A percentile compares a stretch with the other conserved stretches of the same genome.
phyloP scores from a whole-genome alignment of 2,329 filamentous ascomycete genomes.

The Fusarium dlaminii region DNA sequence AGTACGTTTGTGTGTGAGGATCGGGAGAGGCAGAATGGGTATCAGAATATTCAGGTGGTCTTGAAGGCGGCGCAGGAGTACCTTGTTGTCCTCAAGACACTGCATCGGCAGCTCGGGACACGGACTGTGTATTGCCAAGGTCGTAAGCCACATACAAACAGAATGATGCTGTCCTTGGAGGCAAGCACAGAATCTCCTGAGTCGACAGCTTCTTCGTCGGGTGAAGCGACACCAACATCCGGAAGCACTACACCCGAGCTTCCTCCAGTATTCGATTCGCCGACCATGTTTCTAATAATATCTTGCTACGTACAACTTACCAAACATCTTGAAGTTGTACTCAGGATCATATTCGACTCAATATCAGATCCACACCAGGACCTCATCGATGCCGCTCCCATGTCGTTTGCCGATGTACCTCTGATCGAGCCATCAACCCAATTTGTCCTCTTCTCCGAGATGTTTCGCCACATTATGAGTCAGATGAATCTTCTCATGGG shows the following conservation, averaged over 20 bases:
- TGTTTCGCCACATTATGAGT: slow-evolving; percentile 37
- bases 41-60: slow-evolving; percentile 30
- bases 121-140: slow-evolving; percentile 1
- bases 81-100: slow-evolving; percentile 36
- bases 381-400: slow-evolving; percentile 26
- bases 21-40: slow-evolving; percentile 22
- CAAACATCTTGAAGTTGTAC: slow-evolving; percentile 38
- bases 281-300: slow-evolving; percentile 43
- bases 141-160: slow-evolving; percentile 6
- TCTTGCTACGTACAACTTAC: slow-evolving; percentile 45
- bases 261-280: slow-evolving; percentile 33
- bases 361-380: slow-evolving; percentile 17
- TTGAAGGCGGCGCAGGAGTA: slow-evolving; percentile 41
- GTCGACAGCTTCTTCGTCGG: not conserved
- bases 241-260: not conserved
- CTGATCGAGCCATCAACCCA: slow-evolving; percentile 41
- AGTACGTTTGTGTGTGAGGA: slow-evolving; percentile 27
- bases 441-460: slow-evolving; percentile 43
- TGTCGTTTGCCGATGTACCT: slow-evolving; percentile 39
- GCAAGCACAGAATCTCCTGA: slow-evolving; percentile 3
- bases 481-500: slow-evolving; percentile 44
- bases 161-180: not conserved
- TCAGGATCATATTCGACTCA: slow-evolving; percentile 32
- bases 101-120: slow-evolving; percentile 39
- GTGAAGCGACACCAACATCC: not conserved